Conservation (phyloP, 495 filamentous ascomycete genomes). For the Pyronema domesticum region DNA sequence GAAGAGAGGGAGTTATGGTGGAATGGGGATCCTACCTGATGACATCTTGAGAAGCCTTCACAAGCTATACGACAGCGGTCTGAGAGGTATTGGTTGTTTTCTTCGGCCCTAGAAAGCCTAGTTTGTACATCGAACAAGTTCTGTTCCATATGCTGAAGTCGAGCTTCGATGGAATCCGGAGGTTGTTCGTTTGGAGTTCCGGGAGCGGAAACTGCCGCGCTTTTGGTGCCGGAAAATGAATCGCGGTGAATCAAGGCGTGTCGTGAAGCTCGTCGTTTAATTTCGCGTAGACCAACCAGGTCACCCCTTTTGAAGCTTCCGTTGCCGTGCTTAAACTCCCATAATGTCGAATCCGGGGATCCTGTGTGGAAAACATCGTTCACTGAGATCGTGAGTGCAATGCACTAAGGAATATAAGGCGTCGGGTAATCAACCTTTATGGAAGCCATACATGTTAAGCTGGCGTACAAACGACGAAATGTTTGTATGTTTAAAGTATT, state of each 20-base stretch:
- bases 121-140: slow-evolving; percentile 60
- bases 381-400: slow-evolving; percentile 36
- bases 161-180: slow-evolving; percentile 52
- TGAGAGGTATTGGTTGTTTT: slow-evolving; percentile 58
- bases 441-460: slow-evolving; percentile 98
- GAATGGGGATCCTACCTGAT: slow-evolving; percentile 36
- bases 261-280: slow-evolving; percentile 88
- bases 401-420: neutral
- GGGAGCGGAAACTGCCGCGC: slow-evolving; percentile 52
- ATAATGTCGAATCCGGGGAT: slow-evolving; percentile 82
- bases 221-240: slow-evolving; percentile 60
- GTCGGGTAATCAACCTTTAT: slow-evolving; percentile 57
- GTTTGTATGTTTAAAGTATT: slow-evolving; percentile 99
- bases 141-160: slow-evolving; percentile 63
- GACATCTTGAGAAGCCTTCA: slow-evolving; percentile 61
- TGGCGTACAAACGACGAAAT: slow-evolving; percentile 97
- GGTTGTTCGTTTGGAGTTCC: slow-evolving; percentile 61
- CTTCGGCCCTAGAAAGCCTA: slow-evolving; percentile 64
- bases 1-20: slow-evolving; percentile 8
- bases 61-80: slow-evolving; percentile 65
- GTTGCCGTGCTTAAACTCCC: slow-evolving; percentile 98
- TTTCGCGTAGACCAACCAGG: slow-evolving; percentile 76
- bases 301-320: slow-evolving; percentile 95
- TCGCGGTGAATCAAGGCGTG: slow-evolving; percentile 92
- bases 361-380: slow-evolving; percentile 98